phyloP scores from a whole-genome alignment of 805 yeast genomes.

The Candida tibetensis region DNA sequence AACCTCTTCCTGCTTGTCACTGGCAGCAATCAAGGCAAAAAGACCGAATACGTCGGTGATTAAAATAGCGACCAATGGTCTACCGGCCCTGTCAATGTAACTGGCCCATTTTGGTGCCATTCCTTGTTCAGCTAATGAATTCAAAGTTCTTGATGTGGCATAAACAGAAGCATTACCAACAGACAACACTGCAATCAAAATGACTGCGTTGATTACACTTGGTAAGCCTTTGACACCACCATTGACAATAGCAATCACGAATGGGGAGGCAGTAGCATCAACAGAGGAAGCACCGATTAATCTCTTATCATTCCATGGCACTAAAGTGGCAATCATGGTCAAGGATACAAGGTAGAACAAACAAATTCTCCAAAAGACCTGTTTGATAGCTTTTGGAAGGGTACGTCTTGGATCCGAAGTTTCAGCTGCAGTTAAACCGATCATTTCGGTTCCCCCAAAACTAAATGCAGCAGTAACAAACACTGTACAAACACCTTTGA shows the following conservation, averaged over 20 bases:
- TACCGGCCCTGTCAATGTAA: slow-evolving; percentile 62
- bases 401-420: slow-evolving; percentile 33
- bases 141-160: slow-evolving; percentile 63
- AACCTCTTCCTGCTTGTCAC: slow-evolving; percentile 47
- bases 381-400: slow-evolving; percentile 39
- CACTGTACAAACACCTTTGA: slow-evolving; percentile 37
- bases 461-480: slow-evolving; percentile 42
- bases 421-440: slow-evolving; percentile 42
- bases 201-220: slow-evolving; percentile 62
- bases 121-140: slow-evolving; percentile 62
- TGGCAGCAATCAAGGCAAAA: slow-evolving; percentile 60
- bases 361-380: slow-evolving; percentile 40
- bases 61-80: slow-evolving; percentile 58
- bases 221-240: slow-evolving; percentile 67
- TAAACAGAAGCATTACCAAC: slow-evolving; percentile 71
- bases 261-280: slow-evolving; percentile 70
- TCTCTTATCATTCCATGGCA: slow-evolving; percentile 16
- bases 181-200: slow-evolving; percentile 63
- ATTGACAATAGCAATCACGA: slow-evolving; percentile 63
- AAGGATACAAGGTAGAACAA: slow-evolving; percentile 33
- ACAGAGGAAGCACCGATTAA: slow-evolving; percentile 46
- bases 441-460: slow-evolving; percentile 39
- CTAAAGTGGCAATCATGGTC: slow-evolving; percentile 22
- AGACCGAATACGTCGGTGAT: slow-evolving; percentile 54
- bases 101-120: slow-evolving; percentile 56